Evolutionary conservation across 371 early-diverging fungal species (phyloP).

Genomic region (Mucor mucedo): DNA sequence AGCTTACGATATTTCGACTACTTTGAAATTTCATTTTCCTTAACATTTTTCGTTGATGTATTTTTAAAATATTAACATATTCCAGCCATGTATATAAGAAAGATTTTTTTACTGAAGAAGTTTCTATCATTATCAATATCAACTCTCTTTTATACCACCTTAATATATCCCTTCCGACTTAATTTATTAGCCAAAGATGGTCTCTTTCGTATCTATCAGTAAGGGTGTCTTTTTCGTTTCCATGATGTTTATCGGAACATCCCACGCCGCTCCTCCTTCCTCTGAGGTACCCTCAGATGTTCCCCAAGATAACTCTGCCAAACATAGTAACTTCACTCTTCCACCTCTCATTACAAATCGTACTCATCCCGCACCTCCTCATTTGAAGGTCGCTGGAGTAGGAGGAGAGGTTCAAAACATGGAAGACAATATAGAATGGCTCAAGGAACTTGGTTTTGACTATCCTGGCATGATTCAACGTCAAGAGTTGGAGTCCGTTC

Average conservation of each 20-base stretch:
- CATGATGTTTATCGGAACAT: conserved; percentile 4
- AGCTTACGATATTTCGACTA: no score
- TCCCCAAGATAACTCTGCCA: neutral
- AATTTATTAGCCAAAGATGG: conserved; percentile 9
- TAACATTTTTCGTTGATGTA: no score
- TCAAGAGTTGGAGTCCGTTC: neutral
- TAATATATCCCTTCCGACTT: neutral
- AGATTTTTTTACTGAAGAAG: no score
- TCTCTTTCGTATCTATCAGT: conserved; percentile 22
- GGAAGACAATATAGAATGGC: neutral
- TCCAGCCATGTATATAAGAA: no score
- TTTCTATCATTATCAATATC: no score
- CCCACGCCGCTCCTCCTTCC: conserved; percentile 15
- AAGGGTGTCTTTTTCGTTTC: conserved; percentile 12
- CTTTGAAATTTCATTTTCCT: no score
- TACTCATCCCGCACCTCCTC: neutral
- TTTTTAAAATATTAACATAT: no score
- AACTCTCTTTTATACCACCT: no score
- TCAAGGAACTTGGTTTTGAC: no score
- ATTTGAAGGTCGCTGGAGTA: neutral
- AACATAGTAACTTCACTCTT: neutral
- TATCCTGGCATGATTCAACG: no score
- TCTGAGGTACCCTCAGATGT: neutral
- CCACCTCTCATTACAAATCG: conserved; percentile 19
- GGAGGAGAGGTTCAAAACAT: neutral